Percentiles rank a stretch among this genome's conserved stretches.
These are phyloP conservation scores for Musa beccarii DNA, from an alignment of 176 grass and related monocot species.

Conservation along the genomic window DNA sequence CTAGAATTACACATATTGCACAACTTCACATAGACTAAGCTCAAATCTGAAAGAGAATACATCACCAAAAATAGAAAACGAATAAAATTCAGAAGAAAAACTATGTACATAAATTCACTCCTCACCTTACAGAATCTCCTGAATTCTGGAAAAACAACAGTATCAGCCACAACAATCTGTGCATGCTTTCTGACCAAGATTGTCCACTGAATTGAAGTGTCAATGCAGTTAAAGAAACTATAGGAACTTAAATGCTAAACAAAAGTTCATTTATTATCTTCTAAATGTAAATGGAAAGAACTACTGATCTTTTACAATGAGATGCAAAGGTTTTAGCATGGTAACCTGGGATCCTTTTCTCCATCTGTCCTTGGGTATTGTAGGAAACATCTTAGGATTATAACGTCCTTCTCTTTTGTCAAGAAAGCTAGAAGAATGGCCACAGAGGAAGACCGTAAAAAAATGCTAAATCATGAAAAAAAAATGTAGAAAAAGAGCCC, in stretches of 20 bases:
- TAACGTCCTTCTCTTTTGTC: constrained; percentile 76
- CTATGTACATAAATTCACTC: not conserved
- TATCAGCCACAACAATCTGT: constrained; percentile 55
- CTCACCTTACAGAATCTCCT: constrained; percentile 84
- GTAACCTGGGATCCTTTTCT: constrained; percentile 97
- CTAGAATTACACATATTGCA: too few species aligned
- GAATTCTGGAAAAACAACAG: constrained; percentile 64
- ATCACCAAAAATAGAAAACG: too few species aligned
- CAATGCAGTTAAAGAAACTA: not conserved
- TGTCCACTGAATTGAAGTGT: constrained; percentile 76
- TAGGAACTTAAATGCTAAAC: constrained; percentile 6
- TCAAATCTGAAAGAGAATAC: too few species aligned
- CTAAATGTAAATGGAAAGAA: not conserved
- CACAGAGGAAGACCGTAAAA: not conserved
- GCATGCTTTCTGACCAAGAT: constrained; percentile 69
- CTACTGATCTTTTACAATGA: not conserved
- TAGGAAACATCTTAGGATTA: constrained; percentile 65
- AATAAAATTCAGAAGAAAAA: not conserved
- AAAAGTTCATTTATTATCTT: not conserved
- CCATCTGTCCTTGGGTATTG: constrained; percentile 82
- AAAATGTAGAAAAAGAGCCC: not conserved
- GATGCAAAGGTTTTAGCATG: constrained; percentile 1
- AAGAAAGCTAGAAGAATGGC: constrained; percentile 47
- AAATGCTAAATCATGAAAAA: not conserved
- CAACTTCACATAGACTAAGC: too few species aligned